Conservation (phyloP, 306 rosid species). For the Ormosia emarginata region DNA sequence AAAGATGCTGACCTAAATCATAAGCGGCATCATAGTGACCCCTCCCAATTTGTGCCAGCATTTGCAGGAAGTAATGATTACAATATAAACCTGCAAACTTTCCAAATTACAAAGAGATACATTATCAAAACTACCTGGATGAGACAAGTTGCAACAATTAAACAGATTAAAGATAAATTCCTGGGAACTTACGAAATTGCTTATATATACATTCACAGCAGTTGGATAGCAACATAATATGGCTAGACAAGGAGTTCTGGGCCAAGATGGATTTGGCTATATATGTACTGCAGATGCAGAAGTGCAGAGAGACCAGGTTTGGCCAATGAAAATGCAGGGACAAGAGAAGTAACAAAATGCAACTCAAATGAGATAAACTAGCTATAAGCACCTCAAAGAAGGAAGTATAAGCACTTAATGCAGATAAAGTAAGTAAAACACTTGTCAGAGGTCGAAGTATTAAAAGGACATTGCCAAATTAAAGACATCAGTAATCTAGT, state of each 20-base stretch:
- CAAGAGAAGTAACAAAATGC: too few species aligned
- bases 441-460: constrained; percentile 1
- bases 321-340: too few species aligned
- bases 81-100: constrained; percentile 68
- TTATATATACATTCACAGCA: too few species aligned
- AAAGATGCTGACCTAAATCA: constrained; percentile 61
- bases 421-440: not conserved
- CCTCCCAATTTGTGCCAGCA: constrained; percentile 79
- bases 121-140: not conserved
- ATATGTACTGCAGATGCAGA: too few species aligned
- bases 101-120: not conserved
- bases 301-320: too few species aligned
- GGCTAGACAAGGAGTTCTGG: too few species aligned
- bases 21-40: constrained; percentile 66
- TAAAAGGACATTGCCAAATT: constrained; percentile 2
- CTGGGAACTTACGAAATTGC: too few species aligned
- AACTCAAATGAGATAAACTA: too few species aligned
- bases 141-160: constrained; percentile 5
- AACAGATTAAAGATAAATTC: not conserved
- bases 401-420: too few species aligned
- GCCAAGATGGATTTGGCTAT: too few species aligned
- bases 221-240: too few species aligned
- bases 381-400: too few species aligned
- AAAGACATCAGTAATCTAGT: not conserved
- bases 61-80: constrained; percentile 90